A percentile compares a stretch with the other conserved stretches of the same genome.
phyloP scores from a whole-genome alignment of 2,329 filamentous ascomycete genomes.

The Colletotrichum gloeosporioides region DNA sequence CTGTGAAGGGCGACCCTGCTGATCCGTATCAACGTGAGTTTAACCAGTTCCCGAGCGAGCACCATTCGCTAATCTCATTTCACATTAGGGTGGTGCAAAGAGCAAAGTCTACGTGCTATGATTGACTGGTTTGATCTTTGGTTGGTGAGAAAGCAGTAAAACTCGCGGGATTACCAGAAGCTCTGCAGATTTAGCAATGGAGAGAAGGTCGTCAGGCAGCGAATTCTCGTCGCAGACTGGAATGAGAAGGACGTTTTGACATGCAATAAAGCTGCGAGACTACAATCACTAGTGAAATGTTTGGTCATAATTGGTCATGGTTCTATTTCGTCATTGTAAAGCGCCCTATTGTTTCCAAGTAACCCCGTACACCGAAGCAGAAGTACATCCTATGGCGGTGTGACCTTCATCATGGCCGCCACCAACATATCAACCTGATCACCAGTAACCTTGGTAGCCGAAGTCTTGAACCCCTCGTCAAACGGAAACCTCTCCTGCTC shows the following conservation, averaged over 20 bases:
- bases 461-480: not conserved
- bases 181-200: not conserved
- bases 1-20: constrained; percentile 58
- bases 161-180: not conserved
- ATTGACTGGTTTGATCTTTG: constrained; percentile 33
- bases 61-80: constrained; percentile 3
- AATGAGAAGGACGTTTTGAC: not conserved
- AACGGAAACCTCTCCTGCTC: not conserved
- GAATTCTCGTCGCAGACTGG: not conserved
- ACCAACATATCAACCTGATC: not conserved
- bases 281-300: not conserved
- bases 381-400: not conserved
- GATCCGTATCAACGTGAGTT: constrained; percentile 27
- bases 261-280: not conserved
- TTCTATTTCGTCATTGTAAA: not conserved
- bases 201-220: not conserved
- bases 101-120: constrained; percentile 32
- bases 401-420: not conserved
- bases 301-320: not conserved
- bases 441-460: not conserved
- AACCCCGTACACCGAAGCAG: not conserved
- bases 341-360: not conserved
- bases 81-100: constrained; percentile 32
- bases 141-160: constrained; percentile 15
- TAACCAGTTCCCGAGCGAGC: rapidly evolving